phyloP scores from a whole-genome alignment of 257 asterid genomes.

The Fraxinus cuspidata region DNA sequence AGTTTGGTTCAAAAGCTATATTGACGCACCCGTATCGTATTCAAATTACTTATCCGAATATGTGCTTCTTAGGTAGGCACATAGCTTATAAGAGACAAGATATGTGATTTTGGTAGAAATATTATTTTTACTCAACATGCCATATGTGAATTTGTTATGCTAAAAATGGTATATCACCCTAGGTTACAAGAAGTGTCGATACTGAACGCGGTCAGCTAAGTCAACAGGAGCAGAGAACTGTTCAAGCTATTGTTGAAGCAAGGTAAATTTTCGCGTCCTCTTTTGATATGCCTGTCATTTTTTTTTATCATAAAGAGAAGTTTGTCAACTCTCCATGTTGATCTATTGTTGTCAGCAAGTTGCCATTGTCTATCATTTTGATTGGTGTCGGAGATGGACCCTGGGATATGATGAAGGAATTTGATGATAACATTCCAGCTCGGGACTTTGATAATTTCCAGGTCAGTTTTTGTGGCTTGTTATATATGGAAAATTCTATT shows the following conservation, averaged over 20 bases:
- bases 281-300: constrained; percentile 3
- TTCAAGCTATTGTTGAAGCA: constrained; percentile 79
- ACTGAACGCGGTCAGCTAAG: constrained; percentile 68
- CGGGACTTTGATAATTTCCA: constrained; percentile 87
- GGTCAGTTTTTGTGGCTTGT: constrained; percentile 37
- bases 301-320: background rate
- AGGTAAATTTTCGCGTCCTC: constrained; percentile 44
- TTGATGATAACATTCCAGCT: constrained; percentile 87
- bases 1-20: too few relatives aligned
- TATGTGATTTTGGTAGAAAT: background rate
- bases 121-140: background rate
- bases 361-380: constrained; percentile 74
- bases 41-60: too few relatives aligned
- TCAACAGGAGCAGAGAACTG: constrained; percentile 84
- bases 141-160: background rate
- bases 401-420: constrained; percentile 93
- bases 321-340: constrained; percentile 14
- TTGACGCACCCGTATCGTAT: too few relatives aligned
- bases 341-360: constrained; percentile 51
- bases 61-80: background rate
- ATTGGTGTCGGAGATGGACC: constrained; percentile 99
- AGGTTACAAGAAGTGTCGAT: constrained; percentile 88
- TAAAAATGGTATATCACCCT: background rate
- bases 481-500: background rate
- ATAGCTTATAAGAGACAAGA: background rate